phyloP scores from a whole-genome alignment of 345 rosid genomes.

The Euphorbia tirucalli region DNA sequence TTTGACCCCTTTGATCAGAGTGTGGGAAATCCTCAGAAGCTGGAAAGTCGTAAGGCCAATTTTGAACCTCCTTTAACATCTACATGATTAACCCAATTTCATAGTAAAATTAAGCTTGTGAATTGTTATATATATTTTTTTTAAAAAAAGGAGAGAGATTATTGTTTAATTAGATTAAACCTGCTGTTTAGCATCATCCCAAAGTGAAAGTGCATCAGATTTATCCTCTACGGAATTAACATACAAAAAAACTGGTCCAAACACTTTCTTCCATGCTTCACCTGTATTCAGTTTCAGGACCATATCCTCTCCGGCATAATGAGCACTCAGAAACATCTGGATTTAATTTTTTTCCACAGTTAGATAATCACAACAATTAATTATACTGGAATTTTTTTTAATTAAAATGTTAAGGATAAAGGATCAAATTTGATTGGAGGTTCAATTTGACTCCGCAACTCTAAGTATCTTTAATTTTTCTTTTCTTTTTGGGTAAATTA shows the following conservation, averaged over 20 bases:
- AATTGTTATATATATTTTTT: neutral
- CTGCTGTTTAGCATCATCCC: conserved; percentile 92
- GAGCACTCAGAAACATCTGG: conserved; percentile 76
- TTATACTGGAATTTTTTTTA: too few relatives aligned
- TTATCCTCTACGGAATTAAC: conserved; percentile 58
- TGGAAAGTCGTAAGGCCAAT: conserved; percentile 90
- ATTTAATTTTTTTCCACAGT: too few relatives aligned
- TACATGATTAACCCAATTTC: conserved; percentile 20
- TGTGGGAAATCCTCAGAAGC: conserved; percentile 78
- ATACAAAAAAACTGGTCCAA: conserved; percentile 85
- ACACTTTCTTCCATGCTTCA: conserved; percentile 89
- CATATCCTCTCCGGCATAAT: conserved; percentile 77
- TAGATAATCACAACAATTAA: too few relatives aligned
- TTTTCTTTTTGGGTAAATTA: too few relatives aligned
- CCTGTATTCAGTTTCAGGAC: conserved; percentile 54
- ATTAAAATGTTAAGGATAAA: too few relatives aligned
- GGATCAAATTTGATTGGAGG: too few relatives aligned
- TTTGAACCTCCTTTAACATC: conserved; percentile 67
- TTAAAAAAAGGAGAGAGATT: neutral
- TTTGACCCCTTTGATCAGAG: conserved; percentile 65
- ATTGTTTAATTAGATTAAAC: conserved; percentile 23
- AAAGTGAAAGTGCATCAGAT: conserved; percentile 55
- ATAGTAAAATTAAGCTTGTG: neutral
- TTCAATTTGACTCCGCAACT: too few relatives aligned
- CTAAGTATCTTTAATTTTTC: too few relatives aligned